Evolutionary conservation across 176 grass and related monocot species (phyloP).

Genomic region (Musa beccarii): DNA sequence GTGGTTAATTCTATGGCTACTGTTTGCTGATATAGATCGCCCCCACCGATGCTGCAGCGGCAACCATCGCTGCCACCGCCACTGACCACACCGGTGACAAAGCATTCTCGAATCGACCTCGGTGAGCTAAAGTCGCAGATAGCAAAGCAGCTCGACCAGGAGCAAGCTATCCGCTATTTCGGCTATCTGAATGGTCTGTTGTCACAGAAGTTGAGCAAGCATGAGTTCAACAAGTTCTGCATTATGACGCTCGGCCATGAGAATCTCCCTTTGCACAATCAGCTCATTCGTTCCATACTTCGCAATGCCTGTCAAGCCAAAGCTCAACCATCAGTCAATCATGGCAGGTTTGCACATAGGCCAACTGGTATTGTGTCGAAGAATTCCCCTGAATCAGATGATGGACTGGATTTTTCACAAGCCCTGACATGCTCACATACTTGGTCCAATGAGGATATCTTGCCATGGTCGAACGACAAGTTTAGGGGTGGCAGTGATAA

Average conservation of each 20-base stretch:
- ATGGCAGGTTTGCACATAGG: constrained; percentile 1
- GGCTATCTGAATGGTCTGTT: constrained; percentile 52
- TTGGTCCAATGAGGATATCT: constrained; percentile 40
- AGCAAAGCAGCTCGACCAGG: constrained; percentile 43
- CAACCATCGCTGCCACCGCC: constrained; percentile 22
- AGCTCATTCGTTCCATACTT: constrained; percentile 42
- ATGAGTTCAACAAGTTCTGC: constrained; percentile 67
- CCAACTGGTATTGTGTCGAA: not conserved
- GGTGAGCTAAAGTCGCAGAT: constrained; percentile 53
- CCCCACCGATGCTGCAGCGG: constrained; percentile 11
- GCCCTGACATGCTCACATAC: not conserved
- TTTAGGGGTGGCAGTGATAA: constrained; percentile 16
- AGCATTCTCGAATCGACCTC: constrained; percentile 52
- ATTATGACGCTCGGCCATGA: constrained; percentile 38
- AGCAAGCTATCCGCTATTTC: constrained; percentile 45
- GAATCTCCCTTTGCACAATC: constrained; percentile 67
- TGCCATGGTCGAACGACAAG: constrained; percentile 28
- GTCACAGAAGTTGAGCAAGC: constrained; percentile 60
- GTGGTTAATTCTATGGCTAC: constrained; percentile 41
- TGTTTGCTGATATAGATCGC: constrained; percentile 32
- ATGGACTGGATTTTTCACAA: not conserved
- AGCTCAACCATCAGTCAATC: constrained; percentile 26
- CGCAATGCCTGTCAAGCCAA: constrained; percentile 55
- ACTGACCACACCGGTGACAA: not conserved
- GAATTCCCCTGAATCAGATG: constrained; percentile 23